Evolutionary conservation across 2,329 filamentous ascomycete species (phyloP).

Genomic region (Pseudocercospora pini-densiflorae): DNA sequence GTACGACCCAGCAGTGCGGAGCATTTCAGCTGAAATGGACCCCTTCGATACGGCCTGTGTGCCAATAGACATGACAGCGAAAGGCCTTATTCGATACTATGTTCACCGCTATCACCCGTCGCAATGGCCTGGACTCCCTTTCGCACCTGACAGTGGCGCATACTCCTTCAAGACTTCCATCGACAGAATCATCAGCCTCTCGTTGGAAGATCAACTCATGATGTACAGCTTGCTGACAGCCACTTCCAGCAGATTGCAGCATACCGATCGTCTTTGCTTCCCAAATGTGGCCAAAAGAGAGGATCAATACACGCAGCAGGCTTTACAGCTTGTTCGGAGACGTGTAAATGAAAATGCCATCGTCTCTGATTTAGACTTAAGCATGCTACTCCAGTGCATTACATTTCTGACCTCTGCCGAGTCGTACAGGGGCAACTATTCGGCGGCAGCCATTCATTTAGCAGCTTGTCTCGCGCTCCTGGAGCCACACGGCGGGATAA

Average conservation of each 20-base stretch:
- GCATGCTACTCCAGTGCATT: constrained; percentile 9
- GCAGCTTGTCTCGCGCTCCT: constrained; percentile 3
- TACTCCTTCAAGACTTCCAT: constrained; percentile 11
- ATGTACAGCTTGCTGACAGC: constrained; percentile 13
- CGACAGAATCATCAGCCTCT: background rate
- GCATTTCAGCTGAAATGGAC: background rate
- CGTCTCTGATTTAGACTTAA: background rate
- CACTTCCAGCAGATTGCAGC: constrained; percentile 5
- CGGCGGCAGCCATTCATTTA: constrained; percentile 5
- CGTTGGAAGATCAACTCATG: constrained; percentile 1
- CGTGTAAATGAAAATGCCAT: background rate
- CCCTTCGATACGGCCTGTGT: constrained; percentile 8
- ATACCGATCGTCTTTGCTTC: constrained; percentile 9
- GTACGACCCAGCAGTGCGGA: background rate
- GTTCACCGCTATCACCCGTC: constrained; percentile 12
- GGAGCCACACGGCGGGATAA: constrained; percentile 1
- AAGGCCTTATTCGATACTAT: constrained; percentile 13
- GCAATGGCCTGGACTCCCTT: constrained; percentile 13
- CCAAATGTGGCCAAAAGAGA: background rate
- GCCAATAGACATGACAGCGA: constrained; percentile 10
- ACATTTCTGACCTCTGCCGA: background rate
- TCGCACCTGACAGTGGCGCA: background rate
- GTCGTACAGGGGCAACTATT: constrained; percentile 4
- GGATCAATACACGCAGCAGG: constrained; percentile 1
- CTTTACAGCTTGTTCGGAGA: constrained; percentile 1